These are phyloP conservation scores for Daldinia vernicosa DNA, from an alignment of 495 filamentous ascomycete species.

Conservation along the genomic window DNA sequence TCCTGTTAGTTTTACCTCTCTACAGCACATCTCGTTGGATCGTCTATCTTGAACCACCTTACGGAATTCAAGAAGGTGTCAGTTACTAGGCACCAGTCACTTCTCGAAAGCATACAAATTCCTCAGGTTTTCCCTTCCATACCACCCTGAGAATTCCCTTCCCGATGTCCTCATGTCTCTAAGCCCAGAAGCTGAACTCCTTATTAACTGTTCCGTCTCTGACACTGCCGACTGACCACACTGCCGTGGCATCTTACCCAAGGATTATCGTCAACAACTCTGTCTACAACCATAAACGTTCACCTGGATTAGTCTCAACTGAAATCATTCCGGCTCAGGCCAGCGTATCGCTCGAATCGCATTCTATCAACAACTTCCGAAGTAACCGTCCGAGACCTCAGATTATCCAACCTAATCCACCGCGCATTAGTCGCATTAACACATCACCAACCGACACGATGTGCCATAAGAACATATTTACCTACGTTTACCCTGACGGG, in stretches of 20 bases:
- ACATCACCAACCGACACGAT: conserved; percentile 49
- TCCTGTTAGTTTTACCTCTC: conserved; percentile 18
- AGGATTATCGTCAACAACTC: conserved; percentile 48
- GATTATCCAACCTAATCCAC: conserved; percentile 41
- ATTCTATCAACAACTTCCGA: conserved; percentile 23
- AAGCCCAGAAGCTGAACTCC: conserved; percentile 46
- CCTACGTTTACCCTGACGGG: conserved; percentile 42
- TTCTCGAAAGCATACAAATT: conserved; percentile 31
- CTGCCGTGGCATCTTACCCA: conserved; percentile 35
- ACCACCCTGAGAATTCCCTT: conserved; percentile 7
- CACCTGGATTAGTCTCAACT: conserved; percentile 29
- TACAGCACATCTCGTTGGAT: conserved; percentile 11
- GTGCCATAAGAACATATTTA: conserved; percentile 54
- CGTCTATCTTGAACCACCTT: conserved; percentile 3
- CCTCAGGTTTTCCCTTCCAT: conserved; percentile 34
- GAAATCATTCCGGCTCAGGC: conserved; percentile 23
- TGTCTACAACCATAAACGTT: conserved; percentile 39
- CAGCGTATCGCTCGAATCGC: conserved; percentile 22
- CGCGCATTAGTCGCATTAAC: conserved; percentile 37
- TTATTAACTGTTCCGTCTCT: conserved; percentile 49
- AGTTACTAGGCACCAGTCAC: conserved; percentile 23
- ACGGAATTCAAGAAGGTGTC: conserved; percentile 21
- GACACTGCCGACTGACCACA: conserved; percentile 56
- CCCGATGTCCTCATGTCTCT: conserved; percentile 57
- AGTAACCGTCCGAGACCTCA: conserved; percentile 28